phyloP scores from a whole-genome alignment of 2,329 filamentous ascomycete species.

The Colletotrichum falcatum region DNA sequence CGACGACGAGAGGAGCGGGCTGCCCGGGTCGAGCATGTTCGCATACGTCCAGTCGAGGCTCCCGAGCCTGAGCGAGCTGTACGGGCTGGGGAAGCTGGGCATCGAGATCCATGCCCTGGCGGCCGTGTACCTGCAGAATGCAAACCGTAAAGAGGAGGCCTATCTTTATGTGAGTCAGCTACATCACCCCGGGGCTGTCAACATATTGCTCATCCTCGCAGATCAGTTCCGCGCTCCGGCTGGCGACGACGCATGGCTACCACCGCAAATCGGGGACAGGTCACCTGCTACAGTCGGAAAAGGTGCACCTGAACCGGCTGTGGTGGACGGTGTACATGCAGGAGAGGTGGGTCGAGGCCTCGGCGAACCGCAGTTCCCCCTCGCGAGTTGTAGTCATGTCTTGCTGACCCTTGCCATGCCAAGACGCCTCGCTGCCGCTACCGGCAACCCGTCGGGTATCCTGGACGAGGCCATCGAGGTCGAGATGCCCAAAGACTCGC shows the following conservation, averaged over 20 bases:
- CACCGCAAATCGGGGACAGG: slow-evolving; percentile 31
- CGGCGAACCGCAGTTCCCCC: too few relatives aligned
- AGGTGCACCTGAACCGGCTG: slow-evolving; percentile 35
- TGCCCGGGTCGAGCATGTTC: slow-evolving; percentile 30
- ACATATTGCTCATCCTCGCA: not conserved
- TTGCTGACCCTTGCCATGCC: not conserved
- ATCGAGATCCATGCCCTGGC: slow-evolving; percentile 35
- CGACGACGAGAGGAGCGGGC: not conserved
- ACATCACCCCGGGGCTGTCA: accelerated
- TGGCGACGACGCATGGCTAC: slow-evolving; percentile 40
- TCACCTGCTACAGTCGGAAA: slow-evolving; percentile 26
- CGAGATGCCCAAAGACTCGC: slow-evolving; percentile 27
- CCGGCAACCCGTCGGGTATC: slow-evolving; percentile 33
- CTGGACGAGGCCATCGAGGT: slow-evolving; percentile 29
- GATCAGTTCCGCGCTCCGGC: slow-evolving; percentile 34
- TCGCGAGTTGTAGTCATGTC: not conserved
- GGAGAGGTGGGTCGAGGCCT: slow-evolving; percentile 24
- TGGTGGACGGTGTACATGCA: slow-evolving; percentile 43
- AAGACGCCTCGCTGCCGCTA: slow-evolving; percentile 38
- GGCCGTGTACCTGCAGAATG: slow-evolving; percentile 38
- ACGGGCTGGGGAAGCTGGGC: slow-evolving; percentile 20
- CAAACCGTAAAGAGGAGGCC: slow-evolving; percentile 39
- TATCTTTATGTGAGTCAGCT: slow-evolving; percentile 36
- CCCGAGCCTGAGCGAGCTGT: slow-evolving; percentile 26
- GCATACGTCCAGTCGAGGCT: slow-evolving; percentile 15